Evolutionary conservation across 371 early-diverging fungal species (phyloP).

Genomic region (Mortierella sp.): DNA sequence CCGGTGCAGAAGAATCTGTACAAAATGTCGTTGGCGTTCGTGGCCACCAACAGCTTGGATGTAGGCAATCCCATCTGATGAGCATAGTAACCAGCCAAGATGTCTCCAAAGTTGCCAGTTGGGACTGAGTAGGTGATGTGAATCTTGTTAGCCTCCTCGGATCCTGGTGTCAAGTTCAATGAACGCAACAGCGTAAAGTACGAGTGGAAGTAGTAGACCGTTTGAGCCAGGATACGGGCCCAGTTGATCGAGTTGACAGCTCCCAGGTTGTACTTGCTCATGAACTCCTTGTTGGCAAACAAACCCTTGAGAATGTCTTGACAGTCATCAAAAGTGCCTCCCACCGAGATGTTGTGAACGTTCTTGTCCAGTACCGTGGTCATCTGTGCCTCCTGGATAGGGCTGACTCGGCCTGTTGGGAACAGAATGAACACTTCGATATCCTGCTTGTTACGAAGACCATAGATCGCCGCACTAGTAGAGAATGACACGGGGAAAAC

Average conservation of each 20-base stretch:
- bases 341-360: slow-evolving; percentile 91
- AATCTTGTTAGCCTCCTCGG: slow-evolving; percentile 58
- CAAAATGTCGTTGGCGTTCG: slow-evolving; percentile 97
- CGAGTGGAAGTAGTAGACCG: slow-evolving; percentile 94
- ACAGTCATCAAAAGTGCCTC: slow-evolving; percentile 98
- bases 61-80: slow-evolving; percentile 93
- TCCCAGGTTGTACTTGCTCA: slow-evolving; percentile 81
- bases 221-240: slow-evolving; percentile 97
- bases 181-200: slow-evolving; percentile 79
- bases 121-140: slow-evolving; percentile 90
- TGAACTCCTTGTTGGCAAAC: slow-evolving; percentile 86
- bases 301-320: slow-evolving; percentile 93
- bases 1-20: slow-evolving; percentile 92
- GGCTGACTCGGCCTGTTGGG: slow-evolving; percentile 90
- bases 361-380: slow-evolving; percentile 93
- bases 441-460: slow-evolving; percentile 92
- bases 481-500: background rate
- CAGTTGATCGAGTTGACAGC: slow-evolving; percentile 99
- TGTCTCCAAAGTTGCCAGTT: slow-evolving; percentile 99
- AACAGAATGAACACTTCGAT: slow-evolving; percentile 94
- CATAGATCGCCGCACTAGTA: slow-evolving; percentile 96
- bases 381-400: slow-evolving; percentile 98
- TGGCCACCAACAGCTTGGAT: slow-evolving; percentile 84
- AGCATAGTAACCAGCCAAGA: slow-evolving; percentile 95
- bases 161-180: slow-evolving; percentile 65